phyloP scores from a whole-genome alignment of 2,329 filamentous ascomycete species.

The Cladophialophora bantiana region DNA sequence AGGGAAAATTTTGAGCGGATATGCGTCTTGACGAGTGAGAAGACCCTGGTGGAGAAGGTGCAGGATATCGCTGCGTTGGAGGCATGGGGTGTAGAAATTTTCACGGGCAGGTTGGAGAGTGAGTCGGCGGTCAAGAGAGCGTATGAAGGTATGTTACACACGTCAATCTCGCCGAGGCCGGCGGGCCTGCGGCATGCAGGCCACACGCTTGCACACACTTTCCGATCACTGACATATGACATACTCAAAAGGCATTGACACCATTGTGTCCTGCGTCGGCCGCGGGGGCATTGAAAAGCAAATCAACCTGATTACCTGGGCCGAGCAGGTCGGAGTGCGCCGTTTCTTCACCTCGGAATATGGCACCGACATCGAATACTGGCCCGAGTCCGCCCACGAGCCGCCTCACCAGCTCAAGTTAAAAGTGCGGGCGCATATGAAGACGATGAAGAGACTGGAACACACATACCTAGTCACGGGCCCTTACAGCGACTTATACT shows the following conservation, averaged over 20 bases:
- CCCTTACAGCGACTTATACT: slow-evolving; percentile 71
- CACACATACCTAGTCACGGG: slow-evolving; percentile 75
- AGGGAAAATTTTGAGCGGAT: slow-evolving; percentile 59
- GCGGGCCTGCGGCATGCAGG: slow-evolving; percentile 1
- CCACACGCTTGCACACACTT: neutral
- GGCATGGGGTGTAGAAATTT: slow-evolving; percentile 58
- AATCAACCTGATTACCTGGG: slow-evolving; percentile 66
- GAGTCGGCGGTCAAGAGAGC: slow-evolving; percentile 63
- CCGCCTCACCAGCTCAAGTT: slow-evolving; percentile 74
- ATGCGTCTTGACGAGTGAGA: slow-evolving; percentile 64
- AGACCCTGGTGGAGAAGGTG: slow-evolving; percentile 59
- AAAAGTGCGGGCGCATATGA: slow-evolving; percentile 68
- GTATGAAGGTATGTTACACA: slow-evolving; percentile 54
- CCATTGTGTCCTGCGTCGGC: slow-evolving; percentile 70
- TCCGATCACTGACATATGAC: neutral
- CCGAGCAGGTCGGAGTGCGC: slow-evolving; percentile 62
- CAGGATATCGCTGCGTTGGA: slow-evolving; percentile 57
- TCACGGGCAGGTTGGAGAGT: slow-evolving; percentile 63
- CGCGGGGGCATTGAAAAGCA: slow-evolving; percentile 68
- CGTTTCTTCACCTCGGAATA: slow-evolving; percentile 74
- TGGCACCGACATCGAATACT: slow-evolving; percentile 70
- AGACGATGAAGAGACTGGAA: slow-evolving; percentile 57
- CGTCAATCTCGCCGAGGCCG: neutral
- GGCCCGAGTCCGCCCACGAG: slow-evolving; percentile 64
- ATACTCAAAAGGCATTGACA: slow-evolving; percentile 59